Conservation (phyloP, 306 rosid species). For the Begonia peltatifolia region DNA sequence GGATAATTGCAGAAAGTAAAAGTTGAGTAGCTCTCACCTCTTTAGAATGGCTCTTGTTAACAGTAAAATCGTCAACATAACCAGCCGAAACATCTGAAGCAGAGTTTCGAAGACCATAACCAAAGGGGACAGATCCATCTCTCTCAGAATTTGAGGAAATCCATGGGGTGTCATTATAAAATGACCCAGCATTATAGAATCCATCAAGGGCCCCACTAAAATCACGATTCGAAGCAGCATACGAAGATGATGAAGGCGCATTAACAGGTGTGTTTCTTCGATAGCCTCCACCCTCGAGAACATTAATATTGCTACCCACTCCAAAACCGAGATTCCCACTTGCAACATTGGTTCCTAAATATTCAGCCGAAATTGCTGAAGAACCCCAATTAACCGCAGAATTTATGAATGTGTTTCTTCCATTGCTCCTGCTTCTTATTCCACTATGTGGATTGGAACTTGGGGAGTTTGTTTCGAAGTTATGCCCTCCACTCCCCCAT, state of each 20-base stretch:
- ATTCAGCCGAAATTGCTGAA: constrained; percentile 41
- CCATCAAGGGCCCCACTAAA: constrained; percentile 56
- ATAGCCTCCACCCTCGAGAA: constrained; percentile 55
- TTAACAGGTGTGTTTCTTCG: constrained; percentile 43
- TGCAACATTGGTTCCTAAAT: constrained; percentile 34
- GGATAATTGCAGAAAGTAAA: background rate
- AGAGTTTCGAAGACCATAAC: constrained; percentile 57
- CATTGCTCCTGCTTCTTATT: constrained; percentile 14
- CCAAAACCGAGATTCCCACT: constrained; percentile 51
- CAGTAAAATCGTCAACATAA: constrained; percentile 71
- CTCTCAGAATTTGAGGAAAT: constrained; percentile 51
- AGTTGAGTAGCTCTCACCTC: constrained; percentile 44
- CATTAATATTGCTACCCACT: constrained; percentile 39
- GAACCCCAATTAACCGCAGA: constrained; percentile 59
- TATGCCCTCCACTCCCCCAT: constrained; percentile 73
- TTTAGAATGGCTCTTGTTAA: constrained; percentile 77
- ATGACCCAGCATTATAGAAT: constrained; percentile 40
- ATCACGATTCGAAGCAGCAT: constrained; percentile 59
- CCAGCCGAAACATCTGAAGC: constrained; percentile 62
- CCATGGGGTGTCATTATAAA: constrained; percentile 70
- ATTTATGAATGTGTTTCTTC: constrained; percentile 30
- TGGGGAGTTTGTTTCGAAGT: constrained; percentile 41
- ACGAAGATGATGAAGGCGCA: constrained; percentile 31
- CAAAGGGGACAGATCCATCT: constrained; percentile 62
- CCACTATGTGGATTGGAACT: constrained; percentile 55